Conservation (phyloP, 1,284 basidiomycete genomes). For the Cutaneotrichosporon sp. region DNA sequence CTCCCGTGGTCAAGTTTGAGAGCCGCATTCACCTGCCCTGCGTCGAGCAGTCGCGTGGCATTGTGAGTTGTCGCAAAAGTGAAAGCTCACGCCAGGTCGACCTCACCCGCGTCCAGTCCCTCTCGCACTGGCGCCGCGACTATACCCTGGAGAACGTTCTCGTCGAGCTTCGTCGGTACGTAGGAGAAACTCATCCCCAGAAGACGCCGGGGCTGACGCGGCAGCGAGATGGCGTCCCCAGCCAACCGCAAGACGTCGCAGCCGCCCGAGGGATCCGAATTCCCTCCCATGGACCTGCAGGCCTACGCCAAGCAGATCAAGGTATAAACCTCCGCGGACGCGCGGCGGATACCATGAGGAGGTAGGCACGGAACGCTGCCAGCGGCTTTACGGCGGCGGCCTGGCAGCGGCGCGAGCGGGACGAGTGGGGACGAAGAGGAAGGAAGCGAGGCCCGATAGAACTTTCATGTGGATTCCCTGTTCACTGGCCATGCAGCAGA, state of each 20-base stretch:
- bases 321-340: too few relatives aligned
- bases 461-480: too few relatives aligned
- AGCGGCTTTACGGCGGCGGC: too few relatives aligned
- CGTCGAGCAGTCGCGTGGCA: conserved; percentile 65
- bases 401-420: neutral
- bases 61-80: conserved; percentile 38
- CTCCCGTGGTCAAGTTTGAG: conserved; percentile 58
- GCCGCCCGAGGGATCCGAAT: conserved; percentile 74
- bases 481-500: too few relatives aligned
- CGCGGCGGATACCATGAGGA: too few relatives aligned
- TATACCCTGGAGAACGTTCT: conserved; percentile 78
- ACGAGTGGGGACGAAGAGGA: too few relatives aligned
- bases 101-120: conserved; percentile 60
- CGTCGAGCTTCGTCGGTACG: conserved; percentile 83
- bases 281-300: conserved; percentile 43
- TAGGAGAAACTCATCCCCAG: conserved; percentile 11
- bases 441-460: too few relatives aligned
- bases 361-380: too few relatives aligned
- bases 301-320: conserved; percentile 37
- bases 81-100: conserved; percentile 56
- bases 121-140: conserved; percentile 67
- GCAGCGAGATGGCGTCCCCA: conserved; percentile 87
- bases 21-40: conserved; percentile 95
- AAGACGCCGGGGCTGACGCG: neutral
- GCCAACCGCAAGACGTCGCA: conserved; percentile 91